Base-by-base conservation (phyloP, 352 stramenopile genomes). In the Globisporangium carolinianum region DNA sequence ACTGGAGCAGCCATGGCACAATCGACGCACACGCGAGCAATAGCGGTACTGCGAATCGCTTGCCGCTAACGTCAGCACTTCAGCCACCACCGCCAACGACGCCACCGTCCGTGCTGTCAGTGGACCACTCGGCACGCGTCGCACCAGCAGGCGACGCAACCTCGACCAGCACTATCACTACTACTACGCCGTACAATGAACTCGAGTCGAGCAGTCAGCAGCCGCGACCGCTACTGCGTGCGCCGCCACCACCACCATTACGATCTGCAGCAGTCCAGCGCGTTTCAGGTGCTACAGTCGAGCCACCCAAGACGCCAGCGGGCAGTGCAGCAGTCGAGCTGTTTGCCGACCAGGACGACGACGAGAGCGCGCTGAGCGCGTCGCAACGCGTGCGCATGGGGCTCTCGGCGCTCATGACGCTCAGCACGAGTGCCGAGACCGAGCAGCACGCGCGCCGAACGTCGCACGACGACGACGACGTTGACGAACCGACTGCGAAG, bases 331-430 rank as follows among this genome's bases (percentile, higher is more conserved):
- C n/a, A 7, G 73, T 81, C 51, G 53, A 62, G 5, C 52, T 58
- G 7, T 55, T 55, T 8, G 69, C 73, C 17, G 55, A 66, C 10
- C 61, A 71, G 6, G 62, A 63, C 18, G 50, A 57, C 14, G 49
- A 54, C 38, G 51, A 55, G 36, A 58, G 38, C 45, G 68, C 55
- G n/a, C 66, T 84, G 11, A 89, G 69, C 53, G 78, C 78, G 4
- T 73, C 77, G 7, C 78, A 90, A 64, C 72, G 72, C 6, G 70
- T 85, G 39, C 75, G 80, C 1, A 69, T 89, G 53, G 82, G 76
- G 35, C 50, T 86, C 12, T 79, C 78, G 0, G 53, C 58, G 6
- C 76, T 85, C 43, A 63, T 58, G 66, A 65, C 51, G 24, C 65
- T 51, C 57, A 62, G 15, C 36, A 55, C 42, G 64, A 81, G 57